Percentiles rank a stretch among this genome's conserved stretches.
Evolutionary conservation across 2,329 filamentous ascomycete species (phyloP).

Genomic region (Talaromyces albobiverticillius): DNA sequence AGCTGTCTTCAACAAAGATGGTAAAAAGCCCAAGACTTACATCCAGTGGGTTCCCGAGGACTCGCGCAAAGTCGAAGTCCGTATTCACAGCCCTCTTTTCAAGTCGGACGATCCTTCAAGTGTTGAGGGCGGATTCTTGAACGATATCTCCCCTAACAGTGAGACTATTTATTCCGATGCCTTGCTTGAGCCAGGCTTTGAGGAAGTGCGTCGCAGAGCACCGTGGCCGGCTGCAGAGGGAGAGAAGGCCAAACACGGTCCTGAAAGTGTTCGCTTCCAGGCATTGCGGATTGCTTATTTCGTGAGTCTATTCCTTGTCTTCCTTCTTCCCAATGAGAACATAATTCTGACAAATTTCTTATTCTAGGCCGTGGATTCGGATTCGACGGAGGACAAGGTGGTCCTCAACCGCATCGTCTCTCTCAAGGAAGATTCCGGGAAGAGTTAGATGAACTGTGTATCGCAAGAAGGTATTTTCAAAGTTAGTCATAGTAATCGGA

Average conservation of each 20-base stretch:
- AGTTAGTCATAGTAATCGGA: background rate
- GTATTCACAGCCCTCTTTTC: slow-evolving; percentile 80
- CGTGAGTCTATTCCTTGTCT: slow-evolving; percentile 32
- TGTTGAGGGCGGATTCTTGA: slow-evolving; percentile 74
- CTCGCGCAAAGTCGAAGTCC: slow-evolving; percentile 66
- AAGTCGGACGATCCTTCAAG: slow-evolving; percentile 78
- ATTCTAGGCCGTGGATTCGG: slow-evolving; percentile 60
- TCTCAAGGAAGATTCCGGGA: slow-evolving; percentile 64
- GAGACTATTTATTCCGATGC: slow-evolving; percentile 75
- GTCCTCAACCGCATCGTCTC: slow-evolving; percentile 90
- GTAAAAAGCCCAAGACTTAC: slow-evolving; percentile 67
- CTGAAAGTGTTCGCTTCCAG: slow-evolving; percentile 74
- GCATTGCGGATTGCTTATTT: slow-evolving; percentile 87
- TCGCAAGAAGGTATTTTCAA: too few relatives aligned
- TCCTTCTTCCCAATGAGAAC: background rate
- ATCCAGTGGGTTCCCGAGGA: slow-evolving; percentile 83
- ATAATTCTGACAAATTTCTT: background rate
- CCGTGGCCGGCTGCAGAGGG: slow-evolving; percentile 77
- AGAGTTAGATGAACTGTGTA: slow-evolving; percentile 2
- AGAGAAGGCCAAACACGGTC: slow-evolving; percentile 51
- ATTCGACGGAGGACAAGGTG: slow-evolving; percentile 73
- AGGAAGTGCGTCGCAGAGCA: slow-evolving; percentile 68
- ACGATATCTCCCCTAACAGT: slow-evolving; percentile 79
- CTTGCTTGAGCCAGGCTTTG: slow-evolving; percentile 77
- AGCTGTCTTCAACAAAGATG: slow-evolving; percentile 66